phyloP scores from a whole-genome alignment of 768 basidiomycete species.

The Boletus huronensis region DNA sequence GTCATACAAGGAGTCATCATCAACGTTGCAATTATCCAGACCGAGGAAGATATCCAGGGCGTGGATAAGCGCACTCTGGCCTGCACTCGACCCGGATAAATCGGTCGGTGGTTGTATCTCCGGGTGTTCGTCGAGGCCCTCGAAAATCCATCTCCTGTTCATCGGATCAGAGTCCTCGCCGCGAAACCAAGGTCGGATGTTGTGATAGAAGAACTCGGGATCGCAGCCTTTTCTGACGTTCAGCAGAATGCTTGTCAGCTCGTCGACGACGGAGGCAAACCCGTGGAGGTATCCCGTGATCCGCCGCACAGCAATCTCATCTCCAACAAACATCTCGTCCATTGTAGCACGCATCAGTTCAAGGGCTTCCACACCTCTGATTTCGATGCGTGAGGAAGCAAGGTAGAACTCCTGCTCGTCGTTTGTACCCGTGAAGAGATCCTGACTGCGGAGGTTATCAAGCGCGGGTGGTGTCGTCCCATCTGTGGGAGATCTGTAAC shows the following conservation, averaged over 20 bases:
- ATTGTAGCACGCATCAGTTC: constrained; percentile 79
- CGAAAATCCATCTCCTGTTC: constrained; percentile 52
- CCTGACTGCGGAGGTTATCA: constrained; percentile 60
- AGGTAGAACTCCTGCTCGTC: constrained; percentile 91
- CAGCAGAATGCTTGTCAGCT: constrained; percentile 57
- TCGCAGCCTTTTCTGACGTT: constrained; percentile 67
- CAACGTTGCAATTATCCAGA: constrained; percentile 45
- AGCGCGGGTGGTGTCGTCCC: constrained; percentile 36
- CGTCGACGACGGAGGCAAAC: constrained; percentile 64
- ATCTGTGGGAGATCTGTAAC: constrained; percentile 29
- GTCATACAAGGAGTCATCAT: constrained; percentile 3
- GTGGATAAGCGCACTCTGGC: constrained; percentile 77
- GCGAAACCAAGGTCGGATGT: constrained; percentile 78
- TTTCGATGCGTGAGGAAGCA: constrained; percentile 80
- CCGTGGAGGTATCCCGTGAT: constrained; percentile 59
- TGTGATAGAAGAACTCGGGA: constrained; percentile 67
- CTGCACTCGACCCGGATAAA: constrained; percentile 77
- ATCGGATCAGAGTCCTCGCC: constrained; percentile 56
- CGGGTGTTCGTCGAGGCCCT: constrained; percentile 51
- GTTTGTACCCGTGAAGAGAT: constrained; percentile 70
- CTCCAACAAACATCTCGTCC: constrained; percentile 84
- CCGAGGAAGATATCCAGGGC: constrained; percentile 71
- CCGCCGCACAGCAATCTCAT: constrained; percentile 59
- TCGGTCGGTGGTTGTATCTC: constrained; percentile 45
- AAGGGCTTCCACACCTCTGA: constrained; percentile 81